Percentiles rank a stretch among this genome's conserved stretches.
Conservation (phyloP, 345 rosid genomes). For the Euphorbia peplus region DNA sequence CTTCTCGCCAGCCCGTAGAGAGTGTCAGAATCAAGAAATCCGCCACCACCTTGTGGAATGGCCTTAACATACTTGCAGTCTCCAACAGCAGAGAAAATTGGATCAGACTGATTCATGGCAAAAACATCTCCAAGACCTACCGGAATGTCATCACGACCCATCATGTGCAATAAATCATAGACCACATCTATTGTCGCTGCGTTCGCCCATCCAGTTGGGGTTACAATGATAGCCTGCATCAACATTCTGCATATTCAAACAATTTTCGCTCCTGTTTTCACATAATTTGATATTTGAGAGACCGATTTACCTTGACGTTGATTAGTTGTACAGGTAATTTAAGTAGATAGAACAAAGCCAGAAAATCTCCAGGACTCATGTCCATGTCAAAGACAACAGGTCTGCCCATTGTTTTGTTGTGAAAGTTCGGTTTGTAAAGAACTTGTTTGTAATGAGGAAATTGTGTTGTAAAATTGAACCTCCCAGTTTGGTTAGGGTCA, state of each 20-base stretch:
- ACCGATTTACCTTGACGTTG: conserved; percentile 54
- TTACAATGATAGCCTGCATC: conserved; percentile 70
- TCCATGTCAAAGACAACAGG: conserved; percentile 90
- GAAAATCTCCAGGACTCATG: conserved; percentile 92
- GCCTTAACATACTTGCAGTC: conserved; percentile 71
- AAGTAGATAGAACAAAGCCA: conserved; percentile 75
- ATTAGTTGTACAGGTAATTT: conserved; percentile 71
- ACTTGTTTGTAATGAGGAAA: conserved; percentile 73
- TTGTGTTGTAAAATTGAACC: conserved; percentile 64
- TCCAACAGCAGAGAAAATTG: conserved; percentile 46
- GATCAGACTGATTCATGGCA: conserved; percentile 69
- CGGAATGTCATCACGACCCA: conserved; percentile 94
- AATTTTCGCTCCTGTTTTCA: background rate
- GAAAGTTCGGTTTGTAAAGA: conserved; percentile 50
- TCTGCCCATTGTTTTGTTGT: conserved; percentile 51
- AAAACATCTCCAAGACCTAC: conserved; percentile 74
- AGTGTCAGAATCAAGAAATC: conserved; percentile 83
- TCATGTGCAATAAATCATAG: conserved; percentile 91
- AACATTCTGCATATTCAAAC: background rate
- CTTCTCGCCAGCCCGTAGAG: conserved; percentile 82
- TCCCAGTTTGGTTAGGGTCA: conserved; percentile 53
- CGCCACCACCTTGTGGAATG: conserved; percentile 81
- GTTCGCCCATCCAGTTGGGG: conserved; percentile 94
- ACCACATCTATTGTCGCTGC: conserved; percentile 83
- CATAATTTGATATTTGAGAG: background rate